Evolutionary conservation across 192 early-diverging fungal genomes (phyloP).

Genomic region (Linnemannia elongata): DNA sequence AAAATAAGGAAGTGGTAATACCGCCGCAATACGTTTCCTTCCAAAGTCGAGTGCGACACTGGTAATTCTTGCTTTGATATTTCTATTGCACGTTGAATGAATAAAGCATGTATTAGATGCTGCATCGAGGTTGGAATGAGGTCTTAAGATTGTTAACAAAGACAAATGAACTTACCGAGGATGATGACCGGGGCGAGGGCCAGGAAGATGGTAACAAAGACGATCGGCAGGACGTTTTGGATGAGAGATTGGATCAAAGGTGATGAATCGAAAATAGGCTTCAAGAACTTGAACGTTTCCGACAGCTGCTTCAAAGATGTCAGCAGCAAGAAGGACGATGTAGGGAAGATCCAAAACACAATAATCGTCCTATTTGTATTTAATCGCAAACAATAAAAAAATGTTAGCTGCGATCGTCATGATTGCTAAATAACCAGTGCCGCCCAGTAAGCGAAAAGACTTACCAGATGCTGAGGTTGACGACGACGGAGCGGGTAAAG

Average conservation of each 20-base stretch:
- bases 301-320: conserved; percentile 67
- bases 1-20: conserved; percentile 75
- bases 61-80: conserved; percentile 71
- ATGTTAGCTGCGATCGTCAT: not conserved
- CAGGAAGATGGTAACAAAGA: conserved; percentile 68
- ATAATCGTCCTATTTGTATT: conserved; percentile 63
- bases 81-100: conserved; percentile 38
- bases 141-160: not conserved
- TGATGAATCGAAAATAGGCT: conserved; percentile 60
- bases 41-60: conserved; percentile 68
- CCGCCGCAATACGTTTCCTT: conserved; percentile 66
- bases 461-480: conserved; percentile 63
- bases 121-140: no score
- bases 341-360: conserved; percentile 76
- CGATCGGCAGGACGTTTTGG: conserved; percentile 70
- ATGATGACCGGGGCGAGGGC: conserved; percentile 69
- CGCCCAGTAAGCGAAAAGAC: not conserved
- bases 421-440: no score
- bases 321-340: conserved; percentile 67
- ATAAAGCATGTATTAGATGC: not conserved
- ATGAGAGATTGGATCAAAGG: conserved; percentile 60
- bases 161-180: conserved; percentile 53
- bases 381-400: not conserved
- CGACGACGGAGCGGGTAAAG: conserved; percentile 58
- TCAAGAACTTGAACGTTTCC: conserved; percentile 59